Evolutionary conservation across 345 rosid genomes (phyloP).

Genomic region (Melaleuca quinquenervia): DNA sequence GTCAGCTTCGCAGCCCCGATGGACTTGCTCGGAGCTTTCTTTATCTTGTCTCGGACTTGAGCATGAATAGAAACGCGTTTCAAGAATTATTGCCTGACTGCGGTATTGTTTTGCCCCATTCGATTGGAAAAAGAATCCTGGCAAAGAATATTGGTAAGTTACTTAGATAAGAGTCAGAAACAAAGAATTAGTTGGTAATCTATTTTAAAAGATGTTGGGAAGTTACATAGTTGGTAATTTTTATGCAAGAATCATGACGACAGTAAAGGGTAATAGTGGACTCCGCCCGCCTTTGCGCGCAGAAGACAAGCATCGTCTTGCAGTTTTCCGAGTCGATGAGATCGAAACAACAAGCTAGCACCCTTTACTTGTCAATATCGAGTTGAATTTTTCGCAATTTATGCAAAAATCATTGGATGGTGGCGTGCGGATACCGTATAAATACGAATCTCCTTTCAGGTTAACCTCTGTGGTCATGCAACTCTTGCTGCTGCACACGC

Average conservation of each 20-base stretch:
- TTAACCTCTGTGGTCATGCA: constrained; percentile 75
- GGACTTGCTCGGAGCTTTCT: background rate
- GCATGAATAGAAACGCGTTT: background rate
- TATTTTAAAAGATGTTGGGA: background rate
- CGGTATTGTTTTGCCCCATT: background rate
- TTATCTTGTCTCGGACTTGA: background rate
- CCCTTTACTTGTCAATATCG: background rate
- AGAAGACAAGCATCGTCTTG: background rate
- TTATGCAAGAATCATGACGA: too few relatives aligned
- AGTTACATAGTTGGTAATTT: background rate
- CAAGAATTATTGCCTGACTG: background rate
- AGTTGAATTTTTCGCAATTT: background rate
- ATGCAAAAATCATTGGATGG: background rate
- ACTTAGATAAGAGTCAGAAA: background rate
- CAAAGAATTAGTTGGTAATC: background rate
- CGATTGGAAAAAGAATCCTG: background rate
- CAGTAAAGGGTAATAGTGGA: background rate
- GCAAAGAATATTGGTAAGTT: background rate
- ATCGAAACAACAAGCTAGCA: background rate
- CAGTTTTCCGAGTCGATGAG: background rate
- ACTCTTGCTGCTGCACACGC: constrained; percentile 74
- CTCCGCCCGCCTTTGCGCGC: background rate
- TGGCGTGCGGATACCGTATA: background rate
- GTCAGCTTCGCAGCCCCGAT: background rate
- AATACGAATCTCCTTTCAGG: constrained; percentile 20